These are phyloP conservation scores for Auxenochlorella protothecoides DNA, from an alignment of 139 green algal genomes.

Conservation along the genomic window DNA sequence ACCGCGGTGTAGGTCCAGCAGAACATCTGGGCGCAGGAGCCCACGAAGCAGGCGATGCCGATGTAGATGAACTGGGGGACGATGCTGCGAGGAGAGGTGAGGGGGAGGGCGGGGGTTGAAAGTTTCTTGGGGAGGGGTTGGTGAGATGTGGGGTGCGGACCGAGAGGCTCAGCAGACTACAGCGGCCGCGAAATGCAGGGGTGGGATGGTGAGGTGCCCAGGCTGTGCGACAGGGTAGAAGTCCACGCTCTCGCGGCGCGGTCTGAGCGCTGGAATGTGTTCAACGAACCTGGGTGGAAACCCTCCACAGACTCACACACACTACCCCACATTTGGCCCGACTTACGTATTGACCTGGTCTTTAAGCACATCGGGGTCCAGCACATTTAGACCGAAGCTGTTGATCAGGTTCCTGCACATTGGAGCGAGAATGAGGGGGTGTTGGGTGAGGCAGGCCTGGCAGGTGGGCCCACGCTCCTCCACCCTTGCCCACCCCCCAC, in stretches of 20 bases:
- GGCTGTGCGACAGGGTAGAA: not conserved
- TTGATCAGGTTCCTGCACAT: constrained; percentile 28
- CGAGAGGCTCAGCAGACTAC: no score
- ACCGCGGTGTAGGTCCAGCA: constrained; percentile 29
- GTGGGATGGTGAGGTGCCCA: no score
- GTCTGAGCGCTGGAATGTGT: no score
- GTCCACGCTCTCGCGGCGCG: not conserved
- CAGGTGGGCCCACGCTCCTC: not conserved
- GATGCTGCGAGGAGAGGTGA: not conserved
- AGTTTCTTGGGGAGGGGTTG: not conserved
- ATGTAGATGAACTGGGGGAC: constrained; percentile 37
- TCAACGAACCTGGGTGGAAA: no score
- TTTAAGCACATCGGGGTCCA: not conserved
- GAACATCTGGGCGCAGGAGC: constrained; percentile 32
- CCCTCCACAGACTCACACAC: no score
- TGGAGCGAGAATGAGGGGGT: not conserved
- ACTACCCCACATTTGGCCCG: no score
- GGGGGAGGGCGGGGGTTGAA: not conserved
- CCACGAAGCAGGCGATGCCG: constrained; percentile 30
- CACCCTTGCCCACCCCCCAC: not conserved
- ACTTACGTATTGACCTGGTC: no score
- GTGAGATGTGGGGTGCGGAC: no score
- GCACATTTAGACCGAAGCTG: constrained; percentile 10
- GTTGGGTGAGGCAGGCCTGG: not conserved
- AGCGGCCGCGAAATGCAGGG: no score